phyloP scores from a whole-genome alignment of 768 basidiomycete species.

The Macrocybe gigantea region DNA sequence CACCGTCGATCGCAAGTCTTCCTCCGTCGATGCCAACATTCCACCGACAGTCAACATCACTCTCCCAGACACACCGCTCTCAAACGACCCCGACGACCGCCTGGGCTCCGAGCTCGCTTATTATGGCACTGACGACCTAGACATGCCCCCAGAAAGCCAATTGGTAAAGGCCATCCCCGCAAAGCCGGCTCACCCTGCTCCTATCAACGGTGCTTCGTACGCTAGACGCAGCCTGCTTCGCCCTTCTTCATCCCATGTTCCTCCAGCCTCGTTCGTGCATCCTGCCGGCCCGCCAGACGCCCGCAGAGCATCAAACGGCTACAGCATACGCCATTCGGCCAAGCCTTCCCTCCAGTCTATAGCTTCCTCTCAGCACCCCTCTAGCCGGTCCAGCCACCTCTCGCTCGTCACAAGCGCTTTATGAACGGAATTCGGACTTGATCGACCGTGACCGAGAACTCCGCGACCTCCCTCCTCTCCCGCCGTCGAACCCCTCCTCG shows the following conservation, averaged over 20 bases:
- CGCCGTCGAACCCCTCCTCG: conserved; percentile 19
- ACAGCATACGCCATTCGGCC: conserved; percentile 23
- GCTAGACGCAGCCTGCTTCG: conserved; percentile 9
- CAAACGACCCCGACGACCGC: conserved; percentile 6
- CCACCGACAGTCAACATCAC: conserved; percentile 28
- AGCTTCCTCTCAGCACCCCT: conserved; percentile 19
- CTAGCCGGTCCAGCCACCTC: conserved; percentile 28
- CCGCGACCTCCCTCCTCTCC: conserved; percentile 28
- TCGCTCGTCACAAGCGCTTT: conserved; percentile 18
- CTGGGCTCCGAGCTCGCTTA: conserved; percentile 4
- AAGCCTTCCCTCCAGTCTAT: conserved; percentile 24
- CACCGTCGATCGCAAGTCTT: conserved; percentile 24
- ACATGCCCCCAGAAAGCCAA: too few species aligned
- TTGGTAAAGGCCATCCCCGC: too few species aligned
- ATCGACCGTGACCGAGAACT: conserved; percentile 15
- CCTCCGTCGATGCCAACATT: conserved; percentile 13
- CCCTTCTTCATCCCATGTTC: conserved; percentile 24
- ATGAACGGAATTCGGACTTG: conserved; percentile 6
- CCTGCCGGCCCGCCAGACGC: conserved; percentile 26
- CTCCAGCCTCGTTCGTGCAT: conserved; percentile 22
- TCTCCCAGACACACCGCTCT: conserved; percentile 15
- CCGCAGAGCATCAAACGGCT: conserved; percentile 21
- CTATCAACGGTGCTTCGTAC: not conserved
- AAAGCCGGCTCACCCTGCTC: too few species aligned
- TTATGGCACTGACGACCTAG: not conserved